phyloP scores from a whole-genome alignment of 2,329 filamentous ascomycete genomes.

The Leptoxyphium fumago region DNA sequence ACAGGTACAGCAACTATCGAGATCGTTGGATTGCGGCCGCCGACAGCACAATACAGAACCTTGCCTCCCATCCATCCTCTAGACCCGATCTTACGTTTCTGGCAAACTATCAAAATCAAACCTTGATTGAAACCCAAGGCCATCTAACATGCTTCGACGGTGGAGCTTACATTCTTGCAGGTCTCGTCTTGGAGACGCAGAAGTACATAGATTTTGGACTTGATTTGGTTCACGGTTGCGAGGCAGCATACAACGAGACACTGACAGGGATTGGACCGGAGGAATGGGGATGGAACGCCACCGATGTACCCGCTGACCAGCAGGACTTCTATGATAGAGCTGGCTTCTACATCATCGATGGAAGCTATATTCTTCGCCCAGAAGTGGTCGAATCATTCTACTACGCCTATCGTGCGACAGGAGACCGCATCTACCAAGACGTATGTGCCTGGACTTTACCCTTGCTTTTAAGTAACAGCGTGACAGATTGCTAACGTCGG shows the following conservation, averaged over 20 bases:
- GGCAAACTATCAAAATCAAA: constrained; percentile 38
- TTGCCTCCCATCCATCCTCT: constrained; percentile 51
- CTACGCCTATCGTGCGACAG: constrained; percentile 72
- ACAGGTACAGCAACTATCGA: constrained; percentile 48
- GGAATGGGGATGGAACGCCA: constrained; percentile 25
- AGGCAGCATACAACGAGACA: constrained; percentile 55
- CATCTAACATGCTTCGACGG: constrained; percentile 67
- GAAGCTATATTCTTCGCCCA: constrained; percentile 53
- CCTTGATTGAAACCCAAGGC: constrained; percentile 24
- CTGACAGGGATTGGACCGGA: constrained; percentile 67
- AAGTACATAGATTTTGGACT: constrained; percentile 64
- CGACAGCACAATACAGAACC: constrained; percentile 57
- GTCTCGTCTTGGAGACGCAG: constrained; percentile 48
- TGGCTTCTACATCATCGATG: constrained; percentile 56
- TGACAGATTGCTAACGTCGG: too few relatives aligned
- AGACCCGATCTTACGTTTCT: constrained; percentile 61
- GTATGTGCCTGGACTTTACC: constrained; percentile 3
- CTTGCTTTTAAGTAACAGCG: too few relatives aligned
- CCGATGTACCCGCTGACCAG: constrained; percentile 22
- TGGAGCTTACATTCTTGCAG: constrained; percentile 73
- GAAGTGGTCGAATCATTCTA: constrained; percentile 77
- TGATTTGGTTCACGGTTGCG: constrained; percentile 55
- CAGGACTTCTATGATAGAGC: constrained; percentile 44
- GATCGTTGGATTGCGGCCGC: constrained; percentile 62
- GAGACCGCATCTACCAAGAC: constrained; percentile 60